Evolutionary conservation across 805 yeast genomes (phyloP).

Genomic region (Scheffersomyces amazonensis): DNA sequence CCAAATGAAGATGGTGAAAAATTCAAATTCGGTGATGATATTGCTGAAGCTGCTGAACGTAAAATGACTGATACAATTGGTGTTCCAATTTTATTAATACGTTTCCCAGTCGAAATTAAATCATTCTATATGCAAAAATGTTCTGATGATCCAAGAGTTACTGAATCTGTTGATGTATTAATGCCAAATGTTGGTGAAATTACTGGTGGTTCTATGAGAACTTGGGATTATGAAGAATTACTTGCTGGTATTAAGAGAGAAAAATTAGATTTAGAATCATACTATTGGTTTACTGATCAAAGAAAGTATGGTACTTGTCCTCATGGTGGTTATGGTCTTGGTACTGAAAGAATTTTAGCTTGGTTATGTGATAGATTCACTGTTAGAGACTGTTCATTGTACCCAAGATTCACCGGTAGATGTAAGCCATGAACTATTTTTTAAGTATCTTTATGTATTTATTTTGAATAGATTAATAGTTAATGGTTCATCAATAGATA

Average conservation of each 20-base stretch:
- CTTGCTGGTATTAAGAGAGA: slow-evolving; percentile 92
- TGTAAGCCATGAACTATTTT: slow-evolving; percentile 71
- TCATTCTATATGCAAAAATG: slow-evolving; percentile 98
- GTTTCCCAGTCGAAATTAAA: slow-evolving; percentile 96
- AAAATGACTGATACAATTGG: slow-evolving; percentile 95
- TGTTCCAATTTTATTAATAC: slow-evolving; percentile 84
- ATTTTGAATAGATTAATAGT: no score
- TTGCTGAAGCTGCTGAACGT: slow-evolving; percentile 99
- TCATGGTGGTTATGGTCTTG: slow-evolving; percentile 99
- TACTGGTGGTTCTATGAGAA: slow-evolving; percentile 99
- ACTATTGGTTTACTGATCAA: slow-evolving; percentile 96
- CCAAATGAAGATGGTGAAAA: slow-evolving; percentile 91
- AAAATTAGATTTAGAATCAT: slow-evolving; percentile 73
- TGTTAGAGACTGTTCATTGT: slow-evolving; percentile 95
- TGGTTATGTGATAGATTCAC: slow-evolving; percentile 98
- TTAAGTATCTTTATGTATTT: no score
- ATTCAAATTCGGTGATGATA: slow-evolving; percentile 97
- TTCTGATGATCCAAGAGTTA: slow-evolving; percentile 85
- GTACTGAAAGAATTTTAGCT: slow-evolving; percentile 96
- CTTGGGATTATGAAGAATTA: slow-evolving; percentile 74
- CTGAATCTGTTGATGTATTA: slow-evolving; percentile 96
- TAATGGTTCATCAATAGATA: no score
- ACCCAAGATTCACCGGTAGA: slow-evolving; percentile 97
- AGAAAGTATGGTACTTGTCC: slow-evolving; percentile 97
- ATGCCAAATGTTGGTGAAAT: slow-evolving; percentile 99